A percentile compares a stretch with the other conserved stretches of the same genome.
Evolutionary conservation across 192 early-diverging fungal species (phyloP).

Genomic region (Phlyctochytrium arcticum): DNA sequence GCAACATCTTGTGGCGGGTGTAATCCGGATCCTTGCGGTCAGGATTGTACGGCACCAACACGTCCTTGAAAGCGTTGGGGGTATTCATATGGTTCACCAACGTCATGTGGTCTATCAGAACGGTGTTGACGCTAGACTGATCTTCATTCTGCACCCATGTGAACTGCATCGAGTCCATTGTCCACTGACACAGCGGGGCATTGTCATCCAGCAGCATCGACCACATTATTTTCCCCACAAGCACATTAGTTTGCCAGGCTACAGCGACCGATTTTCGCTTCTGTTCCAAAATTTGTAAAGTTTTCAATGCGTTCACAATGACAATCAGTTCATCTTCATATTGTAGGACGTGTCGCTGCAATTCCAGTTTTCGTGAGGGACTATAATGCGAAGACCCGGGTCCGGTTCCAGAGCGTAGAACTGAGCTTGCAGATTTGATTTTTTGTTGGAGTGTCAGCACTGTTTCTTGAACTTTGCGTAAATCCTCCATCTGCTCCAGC

Average conservation of each 20-base stretch:
- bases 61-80: slow-evolving; percentile 31
- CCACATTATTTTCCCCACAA: slow-evolving; percentile 65
- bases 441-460: slow-evolving; percentile 58
- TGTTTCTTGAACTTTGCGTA: slow-evolving; percentile 48
- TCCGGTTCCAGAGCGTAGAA: slow-evolving; percentile 8
- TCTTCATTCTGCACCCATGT: slow-evolving; percentile 76
- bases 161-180: slow-evolving; percentile 59
- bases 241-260: slow-evolving; percentile 54
- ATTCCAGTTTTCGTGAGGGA: slow-evolving; percentile 13
- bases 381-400: background rate
- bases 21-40: slow-evolving; percentile 60
- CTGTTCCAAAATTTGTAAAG: slow-evolving; percentile 42
- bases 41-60: slow-evolving; percentile 39
- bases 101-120: slow-evolving; percentile 70
- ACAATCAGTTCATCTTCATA: slow-evolving; percentile 65
- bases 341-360: slow-evolving; percentile 30
- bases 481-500: slow-evolving; percentile 70
- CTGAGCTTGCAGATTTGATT: slow-evolving; percentile 43
- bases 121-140: slow-evolving; percentile 65
- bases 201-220: slow-evolving; percentile 66
- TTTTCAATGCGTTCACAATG: slow-evolving; percentile 65
- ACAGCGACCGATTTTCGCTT: slow-evolving; percentile 54
- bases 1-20: slow-evolving; percentile 80
- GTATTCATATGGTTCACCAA: slow-evolving; percentile 56
- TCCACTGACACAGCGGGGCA: slow-evolving; percentile 68